Evolutionary conservation across 169 alveolate genomes (phyloP), one percentile per base, ranked within the genome.

Genomic region (Eimeria necatrix): DNA sequence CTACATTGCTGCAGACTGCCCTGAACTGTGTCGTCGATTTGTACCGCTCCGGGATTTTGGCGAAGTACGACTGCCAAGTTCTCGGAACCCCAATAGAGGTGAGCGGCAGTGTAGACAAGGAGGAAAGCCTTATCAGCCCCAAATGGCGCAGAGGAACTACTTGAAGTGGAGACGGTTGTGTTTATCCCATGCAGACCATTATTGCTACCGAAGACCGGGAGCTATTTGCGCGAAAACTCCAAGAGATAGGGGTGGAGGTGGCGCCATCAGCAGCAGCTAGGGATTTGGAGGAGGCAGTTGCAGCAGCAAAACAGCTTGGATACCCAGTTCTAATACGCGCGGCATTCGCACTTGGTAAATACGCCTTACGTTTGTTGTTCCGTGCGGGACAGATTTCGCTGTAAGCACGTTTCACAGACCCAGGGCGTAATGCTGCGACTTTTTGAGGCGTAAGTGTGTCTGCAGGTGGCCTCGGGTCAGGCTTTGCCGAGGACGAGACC

Each of bases 321-420:
- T 98, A 97, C 83, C 99, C 99, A 52, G 98, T 98, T 32, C 95
- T 98, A 91, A 98, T 98, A 46, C 98, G 99, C 53, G 98, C 98
- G 4, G 98, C 98, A 32, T 98, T 96, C 78, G 98, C 98, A 16
- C 96, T 97, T 85, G 98, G 98, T 76, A 32, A 56, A 64, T 7
- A 14, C 12, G 26, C 78, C 80, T 2, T 59, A 6, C 64, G 9
- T 41, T 4, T 16, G 2, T 56, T 10, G 68, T 56, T 56, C 20
- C 68, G 68, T 12, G 41, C 41, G 41, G 41, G 41, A 32, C 41
- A 32, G 41, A 32, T 32, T 0, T 2, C 41, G 41, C 41, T 32
- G 41, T 32, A 32, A 32, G 41, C 41, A 32, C 41, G 2, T 32
- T 0, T 32, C 41, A 32, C 41, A 32, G 41, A 0, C 41, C 41